These are phyloP conservation scores for Eleusine indica DNA, from an alignment of 176 grass and related monocot species.

Conservation along the genomic window DNA sequence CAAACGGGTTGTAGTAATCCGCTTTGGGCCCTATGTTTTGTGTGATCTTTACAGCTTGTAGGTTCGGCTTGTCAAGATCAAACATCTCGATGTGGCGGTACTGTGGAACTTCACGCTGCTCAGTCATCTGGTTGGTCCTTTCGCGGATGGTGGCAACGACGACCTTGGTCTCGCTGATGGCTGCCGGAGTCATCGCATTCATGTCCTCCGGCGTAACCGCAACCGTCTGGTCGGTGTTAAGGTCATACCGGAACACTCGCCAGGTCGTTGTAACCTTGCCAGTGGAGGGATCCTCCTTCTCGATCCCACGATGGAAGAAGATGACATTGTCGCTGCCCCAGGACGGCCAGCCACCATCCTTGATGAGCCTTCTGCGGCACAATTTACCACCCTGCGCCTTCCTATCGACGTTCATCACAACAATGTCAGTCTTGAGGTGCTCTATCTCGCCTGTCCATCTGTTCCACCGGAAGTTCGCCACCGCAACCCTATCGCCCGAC, in stretches of 20 bases:
- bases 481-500: conserved; percentile 39
- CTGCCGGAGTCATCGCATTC: conserved; percentile 36
- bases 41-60: conserved; percentile 9
- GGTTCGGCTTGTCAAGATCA: not conserved
- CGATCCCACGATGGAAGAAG: conserved; percentile 44
- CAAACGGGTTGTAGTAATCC: conserved; percentile 49
- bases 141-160: conserved; percentile 1
- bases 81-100: conserved; percentile 56
- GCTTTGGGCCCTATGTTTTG: not conserved
- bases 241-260: conserved; percentile 29
- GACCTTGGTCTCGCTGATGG: conserved; percentile 1
- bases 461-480: conserved; percentile 30
- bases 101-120: conserved; percentile 11
- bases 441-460: conserved; percentile 50
- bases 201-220: conserved; percentile 23
- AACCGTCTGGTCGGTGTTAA: not conserved
- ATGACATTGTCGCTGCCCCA: conserved; percentile 55
- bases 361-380: not conserved
- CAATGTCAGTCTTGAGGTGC: conserved; percentile 38
- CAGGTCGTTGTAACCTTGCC: not conserved
- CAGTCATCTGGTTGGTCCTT: conserved; percentile 13
- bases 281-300: not conserved
- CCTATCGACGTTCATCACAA: conserved; percentile 45
- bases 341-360: conserved; percentile 43
- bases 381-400: not conserved